Conservation (phyloP, 257 asterid genomes). For the Solanum sejunctum region DNA sequence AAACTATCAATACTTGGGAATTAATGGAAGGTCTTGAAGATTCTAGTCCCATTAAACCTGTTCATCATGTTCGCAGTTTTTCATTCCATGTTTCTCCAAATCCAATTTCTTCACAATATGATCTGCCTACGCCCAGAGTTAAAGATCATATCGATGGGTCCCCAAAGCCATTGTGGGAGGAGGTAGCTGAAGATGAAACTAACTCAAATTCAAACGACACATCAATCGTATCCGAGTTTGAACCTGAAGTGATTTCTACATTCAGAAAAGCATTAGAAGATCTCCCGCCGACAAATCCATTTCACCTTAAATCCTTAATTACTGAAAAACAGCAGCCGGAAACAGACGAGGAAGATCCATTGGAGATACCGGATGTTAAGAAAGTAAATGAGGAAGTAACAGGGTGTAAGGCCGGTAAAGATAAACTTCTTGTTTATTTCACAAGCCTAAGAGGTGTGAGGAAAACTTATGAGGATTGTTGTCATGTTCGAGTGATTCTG, state of each 20-base stretch:
- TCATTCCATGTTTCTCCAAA: conserved; percentile 36
- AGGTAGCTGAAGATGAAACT: conserved; percentile 29
- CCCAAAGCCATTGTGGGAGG: conserved; percentile 33
- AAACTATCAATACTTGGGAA: conserved; percentile 59
- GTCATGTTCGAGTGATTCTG: conserved; percentile 57
- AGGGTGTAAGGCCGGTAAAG: conserved; percentile 9
- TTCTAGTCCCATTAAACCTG: conserved; percentile 23
- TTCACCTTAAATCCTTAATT: conserved; percentile 30
- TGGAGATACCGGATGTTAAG: conserved; percentile 3
- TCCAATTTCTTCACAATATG: conserved; percentile 12
- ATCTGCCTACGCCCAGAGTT: conserved; percentile 38
- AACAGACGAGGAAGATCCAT: conserved; percentile 6
- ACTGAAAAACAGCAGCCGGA: conserved; percentile 5
- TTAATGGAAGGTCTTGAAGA: conserved; percentile 75
- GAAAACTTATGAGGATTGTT: conserved; percentile 91
- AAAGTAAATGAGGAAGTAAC: background rate
- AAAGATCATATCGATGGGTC: conserved; percentile 13
- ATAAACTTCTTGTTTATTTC: conserved; percentile 54
- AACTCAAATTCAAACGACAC: conserved; percentile 44
- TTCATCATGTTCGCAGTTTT: conserved; percentile 50
- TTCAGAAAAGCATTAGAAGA: conserved; percentile 65
- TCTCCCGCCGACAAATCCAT: conserved; percentile 72
- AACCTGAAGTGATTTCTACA: conserved; percentile 60
- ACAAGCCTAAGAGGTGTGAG: conserved; percentile 87
- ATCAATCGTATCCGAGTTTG: conserved; percentile 51